Evolutionary conservation across 495 filamentous ascomycete species (phyloP), one percentile per base, ranked within the genome.

Genomic region (Trichoderma erinaceum): DNA sequence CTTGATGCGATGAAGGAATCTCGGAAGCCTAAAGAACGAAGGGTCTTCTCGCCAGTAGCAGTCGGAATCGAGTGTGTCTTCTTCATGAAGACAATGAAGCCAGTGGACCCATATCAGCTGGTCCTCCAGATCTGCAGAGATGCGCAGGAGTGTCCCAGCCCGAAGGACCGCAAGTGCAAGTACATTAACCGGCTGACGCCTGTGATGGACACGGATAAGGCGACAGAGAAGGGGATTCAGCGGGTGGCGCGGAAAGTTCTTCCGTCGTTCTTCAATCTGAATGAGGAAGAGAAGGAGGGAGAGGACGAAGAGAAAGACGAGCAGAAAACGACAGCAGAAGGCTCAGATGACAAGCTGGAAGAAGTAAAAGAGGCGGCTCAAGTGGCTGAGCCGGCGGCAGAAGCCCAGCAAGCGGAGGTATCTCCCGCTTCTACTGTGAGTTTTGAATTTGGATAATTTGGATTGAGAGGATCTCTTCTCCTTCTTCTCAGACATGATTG

Each of bases 121-220:
- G 92, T 96, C 13, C 85, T 88, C 69, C 78, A 80, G 35, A 86
- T 99, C 67, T 94, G 91, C 76, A 72, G 77, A 66, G 90, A 96
- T 66, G 85, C 86, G 69, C 78, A 80, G 64, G 74, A 71, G 29
- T 75, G 80, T 41, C 77, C 41, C 46, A 71, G 79, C 69, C 69
- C 78, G 81, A 58, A 77, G 74, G n/a, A 82, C 76, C 86, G 90
- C 74, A 85, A 82, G 69, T 86, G 84, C 69, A 87, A 92, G 67
- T 97, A 86, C 73, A 83, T 93, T 35, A 93, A 95, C 76, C 84
- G 96, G 68, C 80, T 99, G 71, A 96, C 92, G 21, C 95, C 95
- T 2, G 83, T 97, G 68, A 87, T 82, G 4, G 76, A 83, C 21
- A 90, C 90, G 63, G 90, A 85, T 2, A 96, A 92, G 77, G 92